Evolutionary conservation across 345 rosid genomes (phyloP).

Genomic region (Cardamine chenopodiifolia): DNA sequence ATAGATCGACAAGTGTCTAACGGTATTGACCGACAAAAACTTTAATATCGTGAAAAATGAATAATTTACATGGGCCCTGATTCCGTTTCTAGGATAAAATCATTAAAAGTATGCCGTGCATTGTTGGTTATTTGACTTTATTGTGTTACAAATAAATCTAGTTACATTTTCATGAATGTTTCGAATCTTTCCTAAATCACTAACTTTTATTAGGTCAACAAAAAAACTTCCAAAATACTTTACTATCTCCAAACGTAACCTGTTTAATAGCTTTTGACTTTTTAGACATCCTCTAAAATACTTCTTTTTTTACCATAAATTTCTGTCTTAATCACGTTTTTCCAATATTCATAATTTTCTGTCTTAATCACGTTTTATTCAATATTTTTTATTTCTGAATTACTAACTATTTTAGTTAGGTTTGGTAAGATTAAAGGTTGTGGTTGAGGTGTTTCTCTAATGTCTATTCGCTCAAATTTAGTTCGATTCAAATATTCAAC

Average conservation of each 20-base stretch:
- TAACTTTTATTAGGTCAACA: background rate
- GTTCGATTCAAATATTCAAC: background rate
- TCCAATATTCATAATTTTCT: too few species aligned
- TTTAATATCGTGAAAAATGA: background rate
- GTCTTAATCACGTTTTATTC: background rate
- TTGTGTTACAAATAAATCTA: background rate
- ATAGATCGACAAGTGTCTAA: slow-evolving; percentile 26
- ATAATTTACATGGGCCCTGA: background rate
- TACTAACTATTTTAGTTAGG: background rate
- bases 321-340: background rate
- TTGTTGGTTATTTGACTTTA: slow-evolving; percentile 18
- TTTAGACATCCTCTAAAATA: background rate
- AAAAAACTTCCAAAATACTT: background rate
- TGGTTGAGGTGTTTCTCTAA: background rate
- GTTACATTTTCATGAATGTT: background rate
- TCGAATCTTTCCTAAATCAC: background rate
- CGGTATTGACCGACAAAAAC: slow-evolving; percentile 35
- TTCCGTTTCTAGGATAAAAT: background rate
- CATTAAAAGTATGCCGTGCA: slow-evolving; percentile 12
- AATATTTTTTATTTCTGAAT: background rate
- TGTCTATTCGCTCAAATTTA: too few species aligned
- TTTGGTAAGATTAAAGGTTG: background rate
- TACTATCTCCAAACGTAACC: background rate
- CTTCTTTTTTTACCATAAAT: background rate
- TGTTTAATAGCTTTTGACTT: background rate